Evolutionary conservation across 768 basidiomycete species (phyloP), one percentile per base, ranked within the genome.

Genomic region (Suillus bovinus): DNA sequence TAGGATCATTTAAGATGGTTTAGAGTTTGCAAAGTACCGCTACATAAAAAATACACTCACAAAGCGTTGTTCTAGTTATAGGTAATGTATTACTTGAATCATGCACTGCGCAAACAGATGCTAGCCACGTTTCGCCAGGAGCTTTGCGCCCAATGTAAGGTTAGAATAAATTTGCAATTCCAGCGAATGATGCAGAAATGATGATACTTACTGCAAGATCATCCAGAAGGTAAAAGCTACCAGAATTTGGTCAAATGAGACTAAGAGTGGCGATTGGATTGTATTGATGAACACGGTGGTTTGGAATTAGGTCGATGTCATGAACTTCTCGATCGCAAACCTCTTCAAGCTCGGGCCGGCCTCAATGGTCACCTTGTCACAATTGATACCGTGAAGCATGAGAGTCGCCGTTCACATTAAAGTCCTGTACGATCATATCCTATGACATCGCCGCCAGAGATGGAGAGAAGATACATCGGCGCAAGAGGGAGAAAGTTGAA

Each of bases 381-480:
- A 39, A 56, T 27, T 56, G 55, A 29, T 20, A 39, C 55, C 55
- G 55, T 27, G 27, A 34, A 13, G 55, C 24, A 56, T 39, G 20
- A 39, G 49, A 50, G 49, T 52, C 50, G 10, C 36, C 55, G 24
- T 56, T 27, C 24, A 10, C 10, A 20, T 56, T 56, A 29, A 36
- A 39, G 27, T 27, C 17, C 11, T 39, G 17, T 29, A 6, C 24
- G 27, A 39, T 27, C 27, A 39, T 7, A 39, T 27, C n/a, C 24
- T 56, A 17, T 27, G 16, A 29, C 55, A 39, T 27, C 17, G 55
- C 38, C 38, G 36, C 6, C 20, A 29, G 55, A 56, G 34, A 24
- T 34, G 34, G 55, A 56, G 24, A 38, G 17, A 55, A 14, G 36
- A 17, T 6, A n/a, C 36, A 24, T 38, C 54, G 24, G 24, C 54